These are phyloP conservation scores for Ligustrum vulgare DNA, from an alignment of 257 asterid species.

Conservation along the genomic window DNA sequence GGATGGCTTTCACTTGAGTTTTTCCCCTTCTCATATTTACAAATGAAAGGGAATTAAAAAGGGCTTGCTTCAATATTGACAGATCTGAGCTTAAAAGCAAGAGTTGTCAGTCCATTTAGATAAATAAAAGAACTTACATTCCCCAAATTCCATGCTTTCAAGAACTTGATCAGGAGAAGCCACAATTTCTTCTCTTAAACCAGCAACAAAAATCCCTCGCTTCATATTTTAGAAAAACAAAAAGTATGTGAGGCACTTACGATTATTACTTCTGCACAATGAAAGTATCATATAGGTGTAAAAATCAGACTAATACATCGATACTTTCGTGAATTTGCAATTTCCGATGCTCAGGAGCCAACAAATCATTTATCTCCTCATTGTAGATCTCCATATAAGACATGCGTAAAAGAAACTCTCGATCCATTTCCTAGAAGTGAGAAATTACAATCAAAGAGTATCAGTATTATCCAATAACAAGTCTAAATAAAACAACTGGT, in stretches of 20 bases:
- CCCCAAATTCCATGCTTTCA: slow-evolving; percentile 83
- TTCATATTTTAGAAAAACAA: slow-evolving; percentile 32
- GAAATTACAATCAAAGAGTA: slow-evolving; percentile 17
- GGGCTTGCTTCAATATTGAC: slow-evolving; percentile 1
- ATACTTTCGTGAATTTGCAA: slow-evolving; percentile 91
- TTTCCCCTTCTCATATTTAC: slow-evolving; percentile 11
- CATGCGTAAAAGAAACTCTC: slow-evolving; percentile 96
- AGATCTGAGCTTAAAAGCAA: neutral
- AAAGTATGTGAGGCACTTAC: neutral
- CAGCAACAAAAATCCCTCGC: slow-evolving; percentile 97
- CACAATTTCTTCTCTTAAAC: slow-evolving; percentile 93
- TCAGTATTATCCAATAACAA: slow-evolving; percentile 11
- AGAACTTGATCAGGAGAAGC: slow-evolving; percentile 90
- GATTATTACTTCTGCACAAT: slow-evolving; percentile 2
- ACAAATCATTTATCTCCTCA: slow-evolving; percentile 91
- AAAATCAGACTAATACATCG: slow-evolving; percentile 52
- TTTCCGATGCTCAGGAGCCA: slow-evolving; percentile 91
- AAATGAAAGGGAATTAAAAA: neutral
- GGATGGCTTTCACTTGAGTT: slow-evolving; percentile 18
- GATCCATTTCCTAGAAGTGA: slow-evolving; percentile 55
- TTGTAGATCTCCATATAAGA: slow-evolving; percentile 96
- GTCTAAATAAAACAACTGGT: slow-evolving; percentile 12
- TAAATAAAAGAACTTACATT: slow-evolving; percentile 53
- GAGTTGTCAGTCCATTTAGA: neutral
- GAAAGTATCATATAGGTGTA: slow-evolving; percentile 4